phyloP scores from a whole-genome alignment of 345 rosid species.

The Corymbia maculata region DNA sequence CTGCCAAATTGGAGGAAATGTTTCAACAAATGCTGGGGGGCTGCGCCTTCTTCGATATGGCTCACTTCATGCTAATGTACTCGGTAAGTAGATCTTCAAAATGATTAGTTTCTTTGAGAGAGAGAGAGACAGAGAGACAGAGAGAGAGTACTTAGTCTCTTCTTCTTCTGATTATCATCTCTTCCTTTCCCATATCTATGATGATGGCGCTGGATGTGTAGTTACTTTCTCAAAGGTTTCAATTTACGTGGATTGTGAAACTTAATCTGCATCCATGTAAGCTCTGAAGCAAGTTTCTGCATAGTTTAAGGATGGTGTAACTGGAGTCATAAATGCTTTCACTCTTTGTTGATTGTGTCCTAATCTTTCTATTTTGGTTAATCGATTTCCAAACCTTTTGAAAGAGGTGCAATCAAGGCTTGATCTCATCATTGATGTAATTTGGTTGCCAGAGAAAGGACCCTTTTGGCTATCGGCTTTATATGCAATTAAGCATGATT shows the following conservation, averaged over 20 bases:
- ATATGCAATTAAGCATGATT: background rate
- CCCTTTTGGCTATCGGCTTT: background rate
- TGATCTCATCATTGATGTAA: background rate
- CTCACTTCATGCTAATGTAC: slow-evolving; percentile 84
- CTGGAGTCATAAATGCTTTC: background rate
- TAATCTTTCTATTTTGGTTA: background rate
- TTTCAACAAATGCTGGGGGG: slow-evolving; percentile 99
- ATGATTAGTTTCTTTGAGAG: background rate
- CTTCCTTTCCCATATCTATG: background rate
- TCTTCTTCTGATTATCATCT: background rate
- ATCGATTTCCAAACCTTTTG: background rate
- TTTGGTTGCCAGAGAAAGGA: background rate
- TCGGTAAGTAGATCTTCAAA: slow-evolving; percentile 39
- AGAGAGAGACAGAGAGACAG: too few species aligned
- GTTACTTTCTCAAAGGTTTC: background rate
- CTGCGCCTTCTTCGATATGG: slow-evolving; percentile 94
- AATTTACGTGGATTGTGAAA: background rate
- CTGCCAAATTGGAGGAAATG: slow-evolving; percentile 98
- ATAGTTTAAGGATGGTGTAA: background rate
- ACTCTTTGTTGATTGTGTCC: background rate
- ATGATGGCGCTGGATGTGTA: background rate
- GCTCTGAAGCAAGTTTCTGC: background rate
- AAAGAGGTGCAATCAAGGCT: background rate
- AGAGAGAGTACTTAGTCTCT: background rate
- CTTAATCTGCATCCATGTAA: background rate